These are phyloP conservation scores for Stephanodiscus minutulus DNA, from an alignment of 108 stramenopile genomes.

Conservation along the genomic window DNA sequence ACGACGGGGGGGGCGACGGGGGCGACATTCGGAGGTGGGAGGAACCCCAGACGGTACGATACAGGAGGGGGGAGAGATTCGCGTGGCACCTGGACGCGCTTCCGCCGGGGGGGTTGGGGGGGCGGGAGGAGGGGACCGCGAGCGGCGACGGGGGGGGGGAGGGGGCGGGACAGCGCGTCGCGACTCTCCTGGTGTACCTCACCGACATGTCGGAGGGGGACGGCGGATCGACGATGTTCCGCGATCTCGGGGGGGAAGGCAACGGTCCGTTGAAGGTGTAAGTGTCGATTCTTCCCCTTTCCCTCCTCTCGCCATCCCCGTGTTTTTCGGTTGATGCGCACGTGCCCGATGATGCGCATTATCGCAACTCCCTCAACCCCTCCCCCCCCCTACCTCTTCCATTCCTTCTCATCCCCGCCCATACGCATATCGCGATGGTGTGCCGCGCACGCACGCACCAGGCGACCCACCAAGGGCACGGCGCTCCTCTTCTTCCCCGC, in stretches of 20 bases:
- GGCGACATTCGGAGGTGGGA: slow-evolving; percentile 57
- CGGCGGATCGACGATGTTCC: slow-evolving; percentile 84
- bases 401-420: not conserved
- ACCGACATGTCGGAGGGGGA: slow-evolving; percentile 55
- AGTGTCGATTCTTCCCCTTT: slow-evolving; percentile 9
- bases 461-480: slow-evolving; percentile 75
- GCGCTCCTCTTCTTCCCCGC: slow-evolving; percentile 86
- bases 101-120: slow-evolving; percentile 50
- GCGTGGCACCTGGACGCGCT: slow-evolving; percentile 88
- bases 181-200: slow-evolving; percentile 80
- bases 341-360: too few species aligned
- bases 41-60: slow-evolving; percentile 85
- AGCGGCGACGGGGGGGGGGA: not conserved
- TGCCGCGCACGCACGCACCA: slow-evolving; percentile 9
- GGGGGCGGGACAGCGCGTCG: slow-evolving; percentile 73
- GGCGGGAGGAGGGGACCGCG: not conserved
- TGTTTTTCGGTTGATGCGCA: too few species aligned
- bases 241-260: slow-evolving; percentile 59
- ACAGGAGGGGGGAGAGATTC: slow-evolving; percentile 74
- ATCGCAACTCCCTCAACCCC: too few species aligned
- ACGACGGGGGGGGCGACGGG: too few species aligned
- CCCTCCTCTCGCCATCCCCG: too few species aligned
- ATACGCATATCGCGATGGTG: too few species aligned
- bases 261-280: slow-evolving; percentile 56
- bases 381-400: not conserved